Percentiles rank a stretch among this genome's conserved stretches.
These are phyloP conservation scores for Plasmodium fragile DNA, from an alignment of 169 alveolate species.

Conservation along the genomic window DNA sequence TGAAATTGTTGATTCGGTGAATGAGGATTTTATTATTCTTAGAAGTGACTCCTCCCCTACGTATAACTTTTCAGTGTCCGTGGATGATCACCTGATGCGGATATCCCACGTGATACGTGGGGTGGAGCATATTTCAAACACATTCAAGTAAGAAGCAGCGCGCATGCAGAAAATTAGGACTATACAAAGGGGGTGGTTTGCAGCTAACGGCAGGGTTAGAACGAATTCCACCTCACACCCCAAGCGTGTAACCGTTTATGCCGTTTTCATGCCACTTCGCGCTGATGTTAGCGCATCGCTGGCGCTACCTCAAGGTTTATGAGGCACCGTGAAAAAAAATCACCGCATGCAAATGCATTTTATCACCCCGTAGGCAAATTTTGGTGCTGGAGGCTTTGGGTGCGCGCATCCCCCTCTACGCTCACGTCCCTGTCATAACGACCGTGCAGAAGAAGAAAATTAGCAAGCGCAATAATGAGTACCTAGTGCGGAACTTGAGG, in stretches of 20 bases:
- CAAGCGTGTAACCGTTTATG: background rate
- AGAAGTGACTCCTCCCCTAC: constrained; percentile 85
- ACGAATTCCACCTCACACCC: background rate
- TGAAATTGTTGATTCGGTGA: constrained; percentile 40
- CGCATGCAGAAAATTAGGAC: background rate
- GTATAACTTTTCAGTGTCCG: constrained; percentile 87
- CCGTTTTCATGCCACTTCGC: background rate
- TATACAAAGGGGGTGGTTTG: background rate
- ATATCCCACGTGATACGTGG: constrained; percentile 89
- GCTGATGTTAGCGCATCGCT: background rate
- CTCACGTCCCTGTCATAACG: constrained; percentile 76
- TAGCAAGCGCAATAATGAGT: constrained; percentile 77
- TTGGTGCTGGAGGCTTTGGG: constrained; percentile 75
- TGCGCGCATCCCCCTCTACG: constrained; percentile 72
- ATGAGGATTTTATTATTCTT: constrained; percentile 84
- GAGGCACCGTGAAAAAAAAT: background rate
- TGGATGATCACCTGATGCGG: constrained; percentile 87
- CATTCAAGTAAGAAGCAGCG: constrained; percentile 76
- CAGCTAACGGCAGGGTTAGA: background rate
- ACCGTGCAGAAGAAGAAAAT: constrained; percentile 72
- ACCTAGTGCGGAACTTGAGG: constrained; percentile 54
- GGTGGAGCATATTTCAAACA: constrained; percentile 85
- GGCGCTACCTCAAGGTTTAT: background rate
- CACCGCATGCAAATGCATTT: background rate
- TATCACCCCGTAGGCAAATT: constrained; percentile 49